These are phyloP conservation scores for Neonectria punicea DNA, from an alignment of 2,329 filamentous ascomycete genomes.

Conservation along the genomic window DNA sequence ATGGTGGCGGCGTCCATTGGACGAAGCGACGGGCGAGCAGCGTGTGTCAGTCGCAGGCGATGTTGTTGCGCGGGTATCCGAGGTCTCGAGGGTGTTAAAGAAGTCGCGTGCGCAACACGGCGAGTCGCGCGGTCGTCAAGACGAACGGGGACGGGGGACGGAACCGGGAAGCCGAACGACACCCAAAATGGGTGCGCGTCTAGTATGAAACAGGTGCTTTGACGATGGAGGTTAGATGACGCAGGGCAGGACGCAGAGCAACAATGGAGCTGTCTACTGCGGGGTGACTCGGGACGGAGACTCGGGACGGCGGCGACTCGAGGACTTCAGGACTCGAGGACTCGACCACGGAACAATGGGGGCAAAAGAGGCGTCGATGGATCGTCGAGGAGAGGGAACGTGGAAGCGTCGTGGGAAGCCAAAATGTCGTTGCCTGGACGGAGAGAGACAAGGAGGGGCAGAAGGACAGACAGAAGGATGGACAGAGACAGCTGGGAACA, in stretches of 20 bases:
- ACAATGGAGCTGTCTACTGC: conserved; percentile 2
- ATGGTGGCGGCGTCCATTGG: conserved; percentile 69
- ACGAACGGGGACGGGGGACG: background rate
- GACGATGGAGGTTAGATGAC: background rate
- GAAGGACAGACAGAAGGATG: background rate
- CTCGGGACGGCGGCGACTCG: background rate
- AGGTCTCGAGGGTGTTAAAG: conserved; percentile 23
- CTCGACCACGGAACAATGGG: background rate
- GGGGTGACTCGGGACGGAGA: conserved; percentile 1
- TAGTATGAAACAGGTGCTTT: background rate
- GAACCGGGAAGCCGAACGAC: conserved; percentile 9
- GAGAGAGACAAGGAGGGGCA: conserved; percentile 36
- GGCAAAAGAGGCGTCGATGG: conserved; percentile 8
- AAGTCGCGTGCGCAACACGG: conserved; percentile 27
- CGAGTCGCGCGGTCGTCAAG: conserved; percentile 9
- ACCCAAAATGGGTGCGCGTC: conserved; percentile 4
- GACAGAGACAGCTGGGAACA: conserved; percentile 24
- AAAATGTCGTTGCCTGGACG: conserved; percentile 14
- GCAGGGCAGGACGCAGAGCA: conserved; percentile 12
- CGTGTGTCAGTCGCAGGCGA: conserved; percentile 13
- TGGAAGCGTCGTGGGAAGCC: conserved; percentile 6
- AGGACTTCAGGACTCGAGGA: background rate
- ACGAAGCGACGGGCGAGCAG: conserved; percentile 15
- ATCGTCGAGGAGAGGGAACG: conserved; percentile 5
- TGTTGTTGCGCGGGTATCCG: conserved; percentile 26